Conservation (phyloP, 768 basidiomycete species). For the Collybia mongolica region DNA sequence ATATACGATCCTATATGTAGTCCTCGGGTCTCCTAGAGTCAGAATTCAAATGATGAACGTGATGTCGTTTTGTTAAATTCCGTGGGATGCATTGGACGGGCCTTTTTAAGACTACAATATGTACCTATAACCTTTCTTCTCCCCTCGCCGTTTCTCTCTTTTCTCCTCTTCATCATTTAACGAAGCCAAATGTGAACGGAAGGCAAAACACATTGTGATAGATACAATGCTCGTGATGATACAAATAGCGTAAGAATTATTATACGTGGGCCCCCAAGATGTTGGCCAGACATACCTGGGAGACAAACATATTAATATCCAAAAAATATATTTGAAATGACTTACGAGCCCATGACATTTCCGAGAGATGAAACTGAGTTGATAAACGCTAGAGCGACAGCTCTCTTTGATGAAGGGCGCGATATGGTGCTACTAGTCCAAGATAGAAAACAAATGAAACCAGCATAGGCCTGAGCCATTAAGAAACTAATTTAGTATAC, state of each 20-base stretch:
- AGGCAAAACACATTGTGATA: conserved; percentile 52
- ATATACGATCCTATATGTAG: too few species aligned
- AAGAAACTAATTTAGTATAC: conserved; percentile 46
- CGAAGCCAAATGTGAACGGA: conserved; percentile 36
- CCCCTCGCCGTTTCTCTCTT: conserved; percentile 12
- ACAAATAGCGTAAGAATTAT: conserved; percentile 70
- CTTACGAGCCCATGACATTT: conserved; percentile 80
- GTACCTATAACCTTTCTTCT: conserved; percentile 48
- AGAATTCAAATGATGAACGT: too few species aligned
- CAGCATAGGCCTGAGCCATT: conserved; percentile 77
- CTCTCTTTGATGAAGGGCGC: conserved; percentile 77
- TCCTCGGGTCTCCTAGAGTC: too few species aligned
- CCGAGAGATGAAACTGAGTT: conserved; percentile 83
- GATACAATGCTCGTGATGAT: conserved; percentile 54
- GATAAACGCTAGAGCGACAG: conserved; percentile 77
- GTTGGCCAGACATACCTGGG: conserved; percentile 65
- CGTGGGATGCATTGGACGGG: too few species aligned
- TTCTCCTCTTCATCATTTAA: conserved; percentile 44
- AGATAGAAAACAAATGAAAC: conserved; percentile 59
- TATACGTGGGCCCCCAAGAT: conserved; percentile 67
- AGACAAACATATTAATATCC: conserved; percentile 6
- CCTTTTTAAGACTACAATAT: conserved; percentile 31
- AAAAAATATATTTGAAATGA: conserved; percentile 16
- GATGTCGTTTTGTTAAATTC: too few species aligned
- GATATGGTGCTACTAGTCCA: conserved; percentile 60